Evolutionary conservation across 805 yeast species (phyloP), one percentile per base, ranked within the genome.

Genomic region (Starmerella geochares): DNA sequence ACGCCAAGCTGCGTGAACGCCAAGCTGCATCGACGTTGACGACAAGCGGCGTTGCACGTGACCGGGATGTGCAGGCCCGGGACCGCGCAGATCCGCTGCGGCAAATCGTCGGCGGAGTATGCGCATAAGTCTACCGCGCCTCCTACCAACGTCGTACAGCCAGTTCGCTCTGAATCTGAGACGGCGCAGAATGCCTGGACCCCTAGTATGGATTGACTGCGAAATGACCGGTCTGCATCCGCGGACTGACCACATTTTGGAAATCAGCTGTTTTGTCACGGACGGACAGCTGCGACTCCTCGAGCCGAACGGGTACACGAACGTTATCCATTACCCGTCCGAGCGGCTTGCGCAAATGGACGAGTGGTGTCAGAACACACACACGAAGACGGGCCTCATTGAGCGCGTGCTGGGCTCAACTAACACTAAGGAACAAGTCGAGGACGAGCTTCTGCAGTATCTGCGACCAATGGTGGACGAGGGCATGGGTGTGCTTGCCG

Each of bases 151-250:
- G 11, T 16, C 6, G 10, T 21, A 8, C 14, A 42, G 37, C 37
- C 17, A 14, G n/a, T 42, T 29, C 13, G 36, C 37, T 7, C 20
- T 42, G 37, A 42, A 31, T 16, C 27, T 42, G 28, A 28, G 29
- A 13, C 36, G 46, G 11, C 43, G 48, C 9, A 36, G 33, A 17
- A 50, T 47, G 49, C 35, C 50, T 13, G 44, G 42, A 19, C 69
- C 69, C 1, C 53, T 90, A 17, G 94, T 92, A 3, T 92, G 98
- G 98, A 74, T 92, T 16, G 98, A 92, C 67, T 92, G 97, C 67
- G 98, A 92, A 65, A 92, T 92, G 98, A 92, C 99, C 0, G 99
- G 99, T 0, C 69, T 92, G 35, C 83, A 90, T 58, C 79, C 80
- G n/a, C 28, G 38, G 20, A 65, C 68, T 43, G 97, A 92, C 63